These are phyloP conservation scores for Lepidopterella palustris DNA, from an alignment of 495 filamentous ascomycete genomes.

Conservation along the genomic window DNA sequence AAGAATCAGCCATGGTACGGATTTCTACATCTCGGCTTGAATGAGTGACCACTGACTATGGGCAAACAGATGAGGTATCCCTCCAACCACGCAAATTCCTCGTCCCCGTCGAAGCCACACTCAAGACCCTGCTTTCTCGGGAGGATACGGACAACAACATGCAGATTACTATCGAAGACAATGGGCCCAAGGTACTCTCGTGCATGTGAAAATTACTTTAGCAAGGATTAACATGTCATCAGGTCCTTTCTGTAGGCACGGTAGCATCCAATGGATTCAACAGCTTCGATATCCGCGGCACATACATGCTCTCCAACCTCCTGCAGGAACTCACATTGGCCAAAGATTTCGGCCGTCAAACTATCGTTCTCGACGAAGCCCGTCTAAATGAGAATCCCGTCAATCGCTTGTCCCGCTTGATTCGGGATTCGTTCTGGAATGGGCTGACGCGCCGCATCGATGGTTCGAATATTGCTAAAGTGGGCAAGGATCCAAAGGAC, in stretches of 20 bases:
- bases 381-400: constrained; percentile 90
- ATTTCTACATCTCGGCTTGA: background rate
- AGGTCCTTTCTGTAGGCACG: constrained; percentile 76
- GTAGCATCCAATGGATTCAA: constrained; percentile 80
- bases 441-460: constrained; percentile 84
- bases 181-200: constrained; percentile 76
- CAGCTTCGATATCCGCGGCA: constrained; percentile 79
- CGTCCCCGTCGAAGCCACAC: constrained; percentile 68
- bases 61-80: constrained; percentile 45
- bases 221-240: background rate
- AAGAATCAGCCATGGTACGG: constrained; percentile 28
- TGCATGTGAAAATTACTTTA: background rate
- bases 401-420: constrained; percentile 73
- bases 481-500: constrained; percentile 82
- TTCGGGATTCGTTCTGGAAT: constrained; percentile 84
- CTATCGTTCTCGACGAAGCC: constrained; percentile 80
- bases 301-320: constrained; percentile 92
- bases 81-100: constrained; percentile 60
- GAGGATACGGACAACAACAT: constrained; percentile 89
- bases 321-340: constrained; percentile 90
- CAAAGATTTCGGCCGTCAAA: constrained; percentile 73
- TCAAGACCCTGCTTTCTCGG: constrained; percentile 61
- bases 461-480: constrained; percentile 75
- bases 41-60: background rate
- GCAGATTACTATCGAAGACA: constrained; percentile 95